A percentile compares a stretch with the other conserved stretches of the same genome.
Conservation (phyloP, 2,329 filamentous ascomycete species). For the Ophiostoma tasmaniense region DNA sequence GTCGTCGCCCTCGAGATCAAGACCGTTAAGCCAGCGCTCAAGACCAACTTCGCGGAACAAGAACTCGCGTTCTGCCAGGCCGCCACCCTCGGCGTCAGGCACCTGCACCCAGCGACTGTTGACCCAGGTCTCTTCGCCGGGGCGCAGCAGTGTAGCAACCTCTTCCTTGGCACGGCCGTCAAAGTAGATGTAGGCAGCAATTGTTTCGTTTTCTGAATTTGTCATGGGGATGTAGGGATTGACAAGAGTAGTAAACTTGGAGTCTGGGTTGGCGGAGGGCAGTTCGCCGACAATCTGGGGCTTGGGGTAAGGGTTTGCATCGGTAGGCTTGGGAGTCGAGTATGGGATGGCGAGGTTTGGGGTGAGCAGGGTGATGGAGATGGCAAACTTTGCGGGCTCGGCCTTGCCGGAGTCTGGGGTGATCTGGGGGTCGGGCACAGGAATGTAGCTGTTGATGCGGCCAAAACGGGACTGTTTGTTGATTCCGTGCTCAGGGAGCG, state of each 20-base stretch:
- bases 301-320: constrained; percentile 69
- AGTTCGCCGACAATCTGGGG: constrained; percentile 44
- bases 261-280: constrained; percentile 37
- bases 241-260: constrained; percentile 46
- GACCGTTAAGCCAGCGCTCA: constrained; percentile 90
- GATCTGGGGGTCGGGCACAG: constrained; percentile 80
- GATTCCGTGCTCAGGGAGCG: constrained; percentile 85
- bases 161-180: constrained; percentile 93
- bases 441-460: constrained; percentile 94
- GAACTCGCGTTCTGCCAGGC: constrained; percentile 91
- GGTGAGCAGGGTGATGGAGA: constrained; percentile 92
- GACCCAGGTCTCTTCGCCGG: constrained; percentile 97
- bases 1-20: constrained; percentile 90
- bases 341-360: constrained; percentile 85
- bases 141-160: constrained; percentile 83
- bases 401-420: constrained; percentile 63
- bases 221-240: constrained; percentile 88
- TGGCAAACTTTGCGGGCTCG: constrained; percentile 92
- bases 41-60: constrained; percentile 93
- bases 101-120: constrained; percentile 97
- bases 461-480: constrained; percentile 87
- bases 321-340: constrained; percentile 73
- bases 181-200: constrained; percentile 96
- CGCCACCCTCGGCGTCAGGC: constrained; percentile 81
- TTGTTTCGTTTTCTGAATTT: constrained; percentile 87